Evolutionary conservation across 1,284 basidiomycete species (phyloP).

Genomic region (Trichosporon asahii): DNA sequence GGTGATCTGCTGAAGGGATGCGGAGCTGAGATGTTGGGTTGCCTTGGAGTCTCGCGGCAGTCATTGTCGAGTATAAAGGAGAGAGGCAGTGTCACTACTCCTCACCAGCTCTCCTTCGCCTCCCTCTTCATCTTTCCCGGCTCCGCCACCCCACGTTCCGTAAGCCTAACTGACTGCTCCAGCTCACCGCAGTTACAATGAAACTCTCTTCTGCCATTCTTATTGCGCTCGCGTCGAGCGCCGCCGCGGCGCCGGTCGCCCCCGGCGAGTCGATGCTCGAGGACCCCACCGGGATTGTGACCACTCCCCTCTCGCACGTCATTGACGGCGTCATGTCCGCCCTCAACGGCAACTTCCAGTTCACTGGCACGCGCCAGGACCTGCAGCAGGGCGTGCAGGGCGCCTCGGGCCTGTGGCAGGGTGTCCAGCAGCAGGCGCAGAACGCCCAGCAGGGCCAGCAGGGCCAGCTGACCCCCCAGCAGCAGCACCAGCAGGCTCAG

Average conservation of each 20-base stretch:
- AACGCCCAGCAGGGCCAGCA: neutral
- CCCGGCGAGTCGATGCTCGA: neutral
- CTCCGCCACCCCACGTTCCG: neutral
- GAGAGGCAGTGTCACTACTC: neutral
- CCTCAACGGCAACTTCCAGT: conserved; percentile 3
- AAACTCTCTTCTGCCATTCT: neutral
- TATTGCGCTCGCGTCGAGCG: conserved; percentile 2
- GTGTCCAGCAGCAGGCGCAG: neutral
- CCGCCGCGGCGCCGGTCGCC: neutral
- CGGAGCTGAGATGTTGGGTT: neutral
- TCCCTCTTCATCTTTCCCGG: neutral
- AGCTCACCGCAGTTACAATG: neutral
- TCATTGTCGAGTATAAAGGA: neutral
- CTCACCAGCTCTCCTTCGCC: neutral
- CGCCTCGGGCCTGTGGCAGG: neutral
- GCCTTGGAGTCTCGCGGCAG: neutral
- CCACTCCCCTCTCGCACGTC: neutral
- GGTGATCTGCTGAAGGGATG: too few relatives aligned
- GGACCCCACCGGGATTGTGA: neutral
- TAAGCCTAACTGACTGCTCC: neutral
- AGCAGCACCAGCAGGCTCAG: neutral
- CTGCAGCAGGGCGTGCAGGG: neutral
- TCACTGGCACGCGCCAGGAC: neutral
- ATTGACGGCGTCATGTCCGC: conserved; percentile 4
- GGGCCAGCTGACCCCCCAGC: neutral